Evolutionary conservation across 176 grass and related monocot species (phyloP), one percentile per base, ranked within the genome.

Genomic region (Aegilops speltoides): DNA sequence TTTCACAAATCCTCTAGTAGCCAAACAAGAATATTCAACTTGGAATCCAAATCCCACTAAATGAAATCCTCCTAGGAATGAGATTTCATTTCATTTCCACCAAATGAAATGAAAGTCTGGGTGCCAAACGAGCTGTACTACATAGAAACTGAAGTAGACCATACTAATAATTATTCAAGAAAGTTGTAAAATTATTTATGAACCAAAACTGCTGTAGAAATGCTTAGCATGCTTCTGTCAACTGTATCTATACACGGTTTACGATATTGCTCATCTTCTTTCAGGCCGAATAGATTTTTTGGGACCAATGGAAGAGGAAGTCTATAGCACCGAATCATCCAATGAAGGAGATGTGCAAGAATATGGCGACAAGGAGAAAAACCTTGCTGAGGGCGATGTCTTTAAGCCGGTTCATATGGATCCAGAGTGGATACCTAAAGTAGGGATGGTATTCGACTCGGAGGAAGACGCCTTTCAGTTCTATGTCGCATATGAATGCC

Each of bases 401-500:
- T 86, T 85, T 65, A 82, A 66, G 74, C 80, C 93, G 17, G 72
- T 86, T 83, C 88, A 93, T 91, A 73, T 87, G 45, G 89, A 95
- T 76, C 87, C 80, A 3, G 74, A 66, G 38, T 85, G 80, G 29
- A 82, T 89, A 62, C 94, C 94, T 6, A 93, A 87, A 86, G 66
- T 97, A 32, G 89, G 92, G 40, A 97, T 92, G 92, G 71, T 94
- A 29, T 97, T 92, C 79, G 90, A 91, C 13, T 97, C 94, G 0
- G 94, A 92, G 82, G 94, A 94, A 89, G 94, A 94, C 17, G 94
- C 92, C 73, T 97, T 94, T 79, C 92, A 94, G 77, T 97, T 97
- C 38, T 94, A 94, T 84, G 91, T 92, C 67, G 86, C 91, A 29
- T 90, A 97, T 65, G 94, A 92, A 17, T 94, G 87, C 78, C 90